Evolutionary conservation across 345 rosid genomes (phyloP).

Genomic region (Chamaenerion angustifolium): DNA sequence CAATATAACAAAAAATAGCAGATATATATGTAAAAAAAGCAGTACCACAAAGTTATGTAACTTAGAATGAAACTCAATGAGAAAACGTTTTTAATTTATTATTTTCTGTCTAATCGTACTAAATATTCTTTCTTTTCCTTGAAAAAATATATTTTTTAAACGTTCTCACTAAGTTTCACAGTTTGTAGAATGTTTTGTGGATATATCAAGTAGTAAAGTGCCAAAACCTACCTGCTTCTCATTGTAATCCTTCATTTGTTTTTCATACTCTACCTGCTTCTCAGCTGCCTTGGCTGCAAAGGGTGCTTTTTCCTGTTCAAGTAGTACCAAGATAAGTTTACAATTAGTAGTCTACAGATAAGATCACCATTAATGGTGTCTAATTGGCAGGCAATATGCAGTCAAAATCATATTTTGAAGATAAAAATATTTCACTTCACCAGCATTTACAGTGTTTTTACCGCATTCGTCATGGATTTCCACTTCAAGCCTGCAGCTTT

Average conservation of each 20-base stretch:
- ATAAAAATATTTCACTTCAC: too few relatives aligned
- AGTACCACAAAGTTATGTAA: too few relatives aligned
- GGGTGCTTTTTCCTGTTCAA: constrained; percentile 65
- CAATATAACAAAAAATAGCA: constrained; percentile 1
- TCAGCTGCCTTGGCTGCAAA: constrained; percentile 75
- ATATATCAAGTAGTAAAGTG: background rate
- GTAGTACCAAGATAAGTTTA: background rate
- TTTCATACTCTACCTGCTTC: constrained; percentile 61
- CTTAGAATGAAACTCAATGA: too few relatives aligned
- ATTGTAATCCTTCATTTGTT: constrained; percentile 71
- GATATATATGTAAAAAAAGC: background rate
- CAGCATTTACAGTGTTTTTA: constrained; percentile 18
- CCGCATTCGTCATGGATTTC: constrained; percentile 60
- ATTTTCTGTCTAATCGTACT: too few relatives aligned
- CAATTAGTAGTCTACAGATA: background rate
- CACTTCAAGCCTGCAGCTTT: constrained; percentile 75
- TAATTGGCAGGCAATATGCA: too few relatives aligned
- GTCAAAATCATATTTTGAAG: too few relatives aligned
- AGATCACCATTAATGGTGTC: too few relatives aligned
- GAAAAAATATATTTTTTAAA: too few relatives aligned
- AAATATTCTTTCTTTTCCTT: too few relatives aligned
- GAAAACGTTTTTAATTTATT: too few relatives aligned
- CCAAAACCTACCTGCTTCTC: constrained; percentile 43
- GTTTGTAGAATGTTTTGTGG: too few relatives aligned
- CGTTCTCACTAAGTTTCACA: too few relatives aligned